Evolutionary conservation across 306 rosid genomes (phyloP), one percentile per base, ranked within the genome.

Genomic region (Rosa lucieae): DNA sequence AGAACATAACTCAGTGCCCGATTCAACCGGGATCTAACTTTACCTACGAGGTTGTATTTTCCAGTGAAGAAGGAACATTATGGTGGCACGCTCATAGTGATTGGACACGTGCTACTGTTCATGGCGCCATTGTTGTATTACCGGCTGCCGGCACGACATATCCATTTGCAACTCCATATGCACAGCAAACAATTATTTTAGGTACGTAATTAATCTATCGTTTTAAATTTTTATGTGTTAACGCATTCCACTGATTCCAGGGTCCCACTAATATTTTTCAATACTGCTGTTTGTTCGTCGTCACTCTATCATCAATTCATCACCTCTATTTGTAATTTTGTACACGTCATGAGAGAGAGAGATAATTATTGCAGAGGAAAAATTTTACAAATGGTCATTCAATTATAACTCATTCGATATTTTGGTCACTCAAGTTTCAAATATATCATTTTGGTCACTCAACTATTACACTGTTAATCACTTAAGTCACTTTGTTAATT

Each of bases 31-130:
- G 81, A 51, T 48, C 49, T 1, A 77, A 6, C 6, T 77, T 77
- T 5, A 77, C 67, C 0, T 76, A 82, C 26, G 56, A 77, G 29
- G 76, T 82, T 21, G 67, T 63, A 12, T 77, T 82, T 74, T 77
- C 81, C 3, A 26, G 3, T 1, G 81, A 82, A 51, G 77, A 76
- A 61, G 84, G 84, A 37, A 81, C 84, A 3, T 12, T 81, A 1
- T 81, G 84, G 84, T 82, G 81, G 81, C 81, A 82, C 44, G 74
- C 85, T 29, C 81, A 77, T 3, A 82, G 85, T 32, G 78, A 77
- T 8, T 82, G 85, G 85, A 21, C 69, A 4, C 72, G 81, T 2
- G 85, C 85, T 40, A 71, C 85, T 5, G 78, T 82, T 20, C 56
- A 76, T 17, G 85, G 85, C 0, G 67, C 80, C 44, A 48, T 81